phyloP scores from a whole-genome alignment of 2,329 filamentous ascomycete genomes.

The Fusarium falciforme region DNA sequence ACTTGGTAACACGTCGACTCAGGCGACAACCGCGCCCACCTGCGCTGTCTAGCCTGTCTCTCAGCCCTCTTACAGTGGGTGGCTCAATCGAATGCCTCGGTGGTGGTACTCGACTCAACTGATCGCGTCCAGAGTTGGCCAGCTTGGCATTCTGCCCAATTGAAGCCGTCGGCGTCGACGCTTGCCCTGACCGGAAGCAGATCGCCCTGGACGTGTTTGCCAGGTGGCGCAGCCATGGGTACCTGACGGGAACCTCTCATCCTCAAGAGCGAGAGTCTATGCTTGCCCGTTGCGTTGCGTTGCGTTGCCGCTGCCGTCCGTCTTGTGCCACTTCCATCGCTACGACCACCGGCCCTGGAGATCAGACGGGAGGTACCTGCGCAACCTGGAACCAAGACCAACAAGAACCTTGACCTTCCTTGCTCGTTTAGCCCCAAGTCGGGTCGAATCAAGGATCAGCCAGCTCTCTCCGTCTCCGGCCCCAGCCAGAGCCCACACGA shows the following conservation, averaged over 20 bases:
- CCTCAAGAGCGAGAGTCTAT: not conserved
- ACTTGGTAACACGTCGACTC: conserved; percentile 28
- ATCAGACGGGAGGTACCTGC: conserved; percentile 4
- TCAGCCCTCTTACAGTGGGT: conserved; percentile 37
- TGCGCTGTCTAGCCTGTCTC: conserved; percentile 6
- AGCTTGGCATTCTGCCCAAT: conserved; percentile 25
- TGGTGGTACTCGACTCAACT: conserved; percentile 4
- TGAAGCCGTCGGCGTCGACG: conserved; percentile 35
- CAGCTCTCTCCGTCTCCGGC: conserved; percentile 37
- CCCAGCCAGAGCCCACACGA: conserved; percentile 39
- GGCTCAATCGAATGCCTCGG: conserved; percentile 17
- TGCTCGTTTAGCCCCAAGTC: conserved; percentile 36
- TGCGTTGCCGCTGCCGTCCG: conserved; percentile 14
- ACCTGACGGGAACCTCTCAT: conserved; percentile 12
- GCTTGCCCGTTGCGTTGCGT: not conserved
- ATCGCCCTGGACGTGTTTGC: conserved; percentile 34
- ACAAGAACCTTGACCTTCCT: conserved; percentile 22
- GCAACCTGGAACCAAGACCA: not conserved
- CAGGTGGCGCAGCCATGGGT: conserved; percentile 37
- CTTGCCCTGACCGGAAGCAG: conserved; percentile 42
- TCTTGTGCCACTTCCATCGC: conserved; percentile 25
- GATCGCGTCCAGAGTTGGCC: conserved; percentile 4
- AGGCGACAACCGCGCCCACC: conserved; percentile 9
- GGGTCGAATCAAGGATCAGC: conserved; percentile 30
- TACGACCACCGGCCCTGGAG: conserved; percentile 10